A percentile compares a stretch with the other conserved stretches of the same genome.
Evolutionary conservation across 2,329 filamentous ascomycete species (phyloP).

Genomic region (Lasiodiplodia gonubiensis): DNA sequence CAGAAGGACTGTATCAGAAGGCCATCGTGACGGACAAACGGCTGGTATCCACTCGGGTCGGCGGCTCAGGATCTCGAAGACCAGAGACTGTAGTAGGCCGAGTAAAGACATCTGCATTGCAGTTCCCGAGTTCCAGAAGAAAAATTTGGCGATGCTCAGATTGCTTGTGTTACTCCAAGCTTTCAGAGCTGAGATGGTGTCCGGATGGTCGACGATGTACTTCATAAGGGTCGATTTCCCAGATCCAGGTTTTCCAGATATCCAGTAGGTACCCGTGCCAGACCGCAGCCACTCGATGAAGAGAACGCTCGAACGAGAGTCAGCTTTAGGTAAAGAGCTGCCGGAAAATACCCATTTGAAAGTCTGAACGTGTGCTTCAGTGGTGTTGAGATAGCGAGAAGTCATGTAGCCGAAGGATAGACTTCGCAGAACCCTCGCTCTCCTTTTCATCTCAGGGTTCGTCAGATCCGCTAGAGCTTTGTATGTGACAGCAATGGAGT

Average conservation of each 20-base stretch:
- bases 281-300: background rate
- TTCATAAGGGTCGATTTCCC: constrained; percentile 1
- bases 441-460: background rate
- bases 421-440: background rate
- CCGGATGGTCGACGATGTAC: background rate
- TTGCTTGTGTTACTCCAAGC: background rate
- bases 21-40: background rate
- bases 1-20: background rate
- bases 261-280: background rate
- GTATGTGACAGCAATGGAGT: background rate
- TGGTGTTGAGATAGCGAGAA: background rate
- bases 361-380: background rate
- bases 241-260: background rate
- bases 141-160: background rate
- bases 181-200: background rate
- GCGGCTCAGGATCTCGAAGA: background rate
- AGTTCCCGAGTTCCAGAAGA: background rate
- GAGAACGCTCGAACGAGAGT: background rate
- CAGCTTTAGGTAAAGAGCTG: rapidly evolving
- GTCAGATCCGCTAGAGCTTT: background rate
- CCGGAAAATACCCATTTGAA: background rate
- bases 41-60: background rate
- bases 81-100: background rate
- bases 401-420: background rate
- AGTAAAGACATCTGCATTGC: background rate